These are phyloP conservation scores for Magnolia kwangsiensis DNA, from an alignment of 164 flowering plant genomes.

Conservation along the genomic window DNA sequence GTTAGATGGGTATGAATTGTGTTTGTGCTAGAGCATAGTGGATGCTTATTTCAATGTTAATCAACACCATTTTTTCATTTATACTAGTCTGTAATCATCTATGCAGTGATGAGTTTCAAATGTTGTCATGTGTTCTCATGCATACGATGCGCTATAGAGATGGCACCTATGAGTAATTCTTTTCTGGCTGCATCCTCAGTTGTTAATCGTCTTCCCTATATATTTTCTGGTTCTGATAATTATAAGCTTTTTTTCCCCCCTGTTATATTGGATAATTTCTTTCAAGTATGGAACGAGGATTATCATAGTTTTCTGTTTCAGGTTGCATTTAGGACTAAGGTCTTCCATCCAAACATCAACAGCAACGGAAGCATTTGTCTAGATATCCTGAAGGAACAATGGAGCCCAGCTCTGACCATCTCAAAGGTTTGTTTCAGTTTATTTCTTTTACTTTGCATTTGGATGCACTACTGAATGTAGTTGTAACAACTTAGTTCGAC, in stretches of 20 bases:
- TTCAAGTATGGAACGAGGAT: background rate
- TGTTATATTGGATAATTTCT: background rate
- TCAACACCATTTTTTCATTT: too few relatives aligned
- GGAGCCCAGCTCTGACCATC: constrained; percentile 23
- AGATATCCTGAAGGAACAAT: constrained; percentile 22
- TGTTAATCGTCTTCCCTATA: too few relatives aligned
- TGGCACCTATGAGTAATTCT: background rate
- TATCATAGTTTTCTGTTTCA: constrained; percentile 4
- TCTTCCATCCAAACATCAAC: constrained; percentile 23
- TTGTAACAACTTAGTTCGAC: too few relatives aligned
- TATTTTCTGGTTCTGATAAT: too few relatives aligned
- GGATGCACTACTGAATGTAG: background rate
- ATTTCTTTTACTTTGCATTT: background rate
- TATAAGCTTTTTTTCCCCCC: too few relatives aligned
- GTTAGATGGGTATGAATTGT: too few relatives aligned
- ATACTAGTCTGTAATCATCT: too few relatives aligned
- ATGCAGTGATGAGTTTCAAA: too few relatives aligned
- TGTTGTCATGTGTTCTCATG: background rate
- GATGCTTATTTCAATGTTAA: too few relatives aligned
- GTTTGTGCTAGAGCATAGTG: too few relatives aligned
- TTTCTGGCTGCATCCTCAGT: background rate
- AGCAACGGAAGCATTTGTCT: constrained; percentile 24
- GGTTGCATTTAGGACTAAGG: constrained; percentile 22
- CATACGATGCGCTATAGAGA: background rate
- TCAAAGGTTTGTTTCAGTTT: constrained; percentile 13